These are phyloP conservation scores for Punctularia strigosozonata DNA, from an alignment of 768 basidiomycete species.

Conservation along the genomic window DNA sequence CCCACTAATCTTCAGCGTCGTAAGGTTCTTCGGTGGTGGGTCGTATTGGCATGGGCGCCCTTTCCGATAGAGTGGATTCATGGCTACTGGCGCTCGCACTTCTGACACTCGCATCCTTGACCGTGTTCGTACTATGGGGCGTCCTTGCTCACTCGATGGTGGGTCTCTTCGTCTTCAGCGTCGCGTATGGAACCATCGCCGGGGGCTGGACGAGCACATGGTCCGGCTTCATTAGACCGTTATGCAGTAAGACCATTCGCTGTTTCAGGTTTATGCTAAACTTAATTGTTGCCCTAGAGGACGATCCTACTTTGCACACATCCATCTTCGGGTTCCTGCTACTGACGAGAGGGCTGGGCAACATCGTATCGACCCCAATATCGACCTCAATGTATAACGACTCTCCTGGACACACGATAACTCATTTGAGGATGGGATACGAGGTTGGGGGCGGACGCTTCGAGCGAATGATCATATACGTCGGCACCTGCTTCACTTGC, in stretches of 20 bases:
- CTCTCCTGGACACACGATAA: background rate
- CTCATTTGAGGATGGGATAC: too few species aligned
- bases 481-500: constrained; percentile 19
- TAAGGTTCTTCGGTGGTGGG: background rate
- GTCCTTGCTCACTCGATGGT: background rate
- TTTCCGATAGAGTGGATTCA: background rate
- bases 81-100: background rate
- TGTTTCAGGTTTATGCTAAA: background rate
- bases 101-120: background rate
- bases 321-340: constrained; percentile 13
- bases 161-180: constrained; percentile 14
- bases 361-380: constrained; percentile 17
- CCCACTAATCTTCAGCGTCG: background rate
- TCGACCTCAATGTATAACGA: constrained; percentile 10
- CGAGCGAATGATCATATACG: constrained; percentile 18
- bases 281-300: constrained; percentile 7
- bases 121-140: background rate
- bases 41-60: background rate
- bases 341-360: constrained; percentile 14
- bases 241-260: constrained; percentile 10
- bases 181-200: constrained; percentile 20
- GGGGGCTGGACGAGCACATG: constrained; percentile 21
- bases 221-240: constrained; percentile 14
- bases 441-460: constrained; percentile 13
- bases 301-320: constrained; percentile 12